Evolutionary conservation across 1,284 basidiomycete genomes (phyloP).

Genomic region (Heterobasidion occidentale): DNA sequence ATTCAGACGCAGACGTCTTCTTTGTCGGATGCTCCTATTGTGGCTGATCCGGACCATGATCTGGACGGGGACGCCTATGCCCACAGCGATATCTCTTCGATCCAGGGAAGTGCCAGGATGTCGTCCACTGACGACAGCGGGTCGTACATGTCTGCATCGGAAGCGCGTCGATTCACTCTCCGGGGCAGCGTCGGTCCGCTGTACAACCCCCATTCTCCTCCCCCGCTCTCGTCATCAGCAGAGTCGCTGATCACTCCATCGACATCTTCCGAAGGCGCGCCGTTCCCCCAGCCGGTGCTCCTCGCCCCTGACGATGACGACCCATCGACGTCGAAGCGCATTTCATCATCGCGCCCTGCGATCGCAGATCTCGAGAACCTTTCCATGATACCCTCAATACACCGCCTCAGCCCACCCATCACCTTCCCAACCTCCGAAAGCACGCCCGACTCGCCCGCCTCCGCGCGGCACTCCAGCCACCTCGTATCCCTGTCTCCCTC

Average conservation of each 20-base stretch:
- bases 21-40: not conserved
- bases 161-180: slow-evolving; percentile 26
- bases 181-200: slow-evolving; percentile 15
- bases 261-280: slow-evolving; percentile 27
- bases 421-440: slow-evolving; percentile 32
- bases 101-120: not conserved
- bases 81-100: not conserved
- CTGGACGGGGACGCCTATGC: not conserved
- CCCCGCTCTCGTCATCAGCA: slow-evolving; percentile 35
- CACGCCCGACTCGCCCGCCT: slow-evolving; percentile 22
- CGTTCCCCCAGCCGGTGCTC: slow-evolving; percentile 1
- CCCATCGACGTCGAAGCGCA: not conserved
- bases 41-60: not conserved
- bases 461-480: slow-evolving; percentile 24
- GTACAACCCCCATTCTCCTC: slow-evolving; percentile 24
- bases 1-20: not conserved
- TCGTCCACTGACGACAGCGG: slow-evolving; percentile 16
- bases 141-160: slow-evolving; percentile 24
- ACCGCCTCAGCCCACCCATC: slow-evolving; percentile 17
- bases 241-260: slow-evolving; percentile 38
- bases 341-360: not conserved
- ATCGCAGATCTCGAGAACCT: slow-evolving; percentile 6
- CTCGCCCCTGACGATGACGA: not conserved
- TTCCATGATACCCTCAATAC: not conserved
- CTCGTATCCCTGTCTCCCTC: slow-evolving; percentile 28